A percentile compares a stretch with the other conserved stretches of the same genome.
Conservation (phyloP, 2,329 filamentous ascomycete genomes). For the Diaporthe vaccinii region DNA sequence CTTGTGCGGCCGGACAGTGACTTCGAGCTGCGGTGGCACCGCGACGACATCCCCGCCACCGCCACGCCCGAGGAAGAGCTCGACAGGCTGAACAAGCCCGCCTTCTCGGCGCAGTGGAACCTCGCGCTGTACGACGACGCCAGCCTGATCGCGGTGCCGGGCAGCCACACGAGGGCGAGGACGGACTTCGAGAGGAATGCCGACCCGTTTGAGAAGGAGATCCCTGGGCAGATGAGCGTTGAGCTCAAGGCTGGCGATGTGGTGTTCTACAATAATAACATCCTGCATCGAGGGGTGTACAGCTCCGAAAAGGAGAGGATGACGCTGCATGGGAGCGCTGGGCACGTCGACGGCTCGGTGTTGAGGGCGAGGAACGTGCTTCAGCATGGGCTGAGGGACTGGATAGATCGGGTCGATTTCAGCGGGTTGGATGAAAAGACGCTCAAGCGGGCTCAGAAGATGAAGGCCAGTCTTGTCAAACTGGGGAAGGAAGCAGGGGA, state of each 20-base stretch:
- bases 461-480: constrained; percentile 72
- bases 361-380: constrained; percentile 76
- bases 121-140: constrained; percentile 82
- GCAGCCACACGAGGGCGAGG: constrained; percentile 78
- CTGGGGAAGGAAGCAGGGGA: constrained; percentile 71
- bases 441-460: constrained; percentile 66
- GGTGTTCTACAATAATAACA: constrained; percentile 90
- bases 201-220: constrained; percentile 63
- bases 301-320: constrained; percentile 69
- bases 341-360: constrained; percentile 66
- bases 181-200: constrained; percentile 79
- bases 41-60: constrained; percentile 82
- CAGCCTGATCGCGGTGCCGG: constrained; percentile 82
- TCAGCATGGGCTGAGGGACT: constrained; percentile 77
- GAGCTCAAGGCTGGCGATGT: constrained; percentile 79
- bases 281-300: constrained; percentile 79
- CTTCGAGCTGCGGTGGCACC: constrained; percentile 86
- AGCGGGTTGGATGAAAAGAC: constrained; percentile 57
- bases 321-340: constrained; percentile 79
- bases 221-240: constrained; percentile 59
- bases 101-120: constrained; percentile 89
- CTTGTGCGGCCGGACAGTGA: constrained; percentile 79
- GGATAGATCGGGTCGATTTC: constrained; percentile 72
- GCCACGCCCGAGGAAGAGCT: constrained; percentile 77
- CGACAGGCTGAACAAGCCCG: constrained; percentile 68